Evolutionary conservation across 1,284 basidiomycete genomes (phyloP).

Genomic region (Austroboletus niveus): DNA sequence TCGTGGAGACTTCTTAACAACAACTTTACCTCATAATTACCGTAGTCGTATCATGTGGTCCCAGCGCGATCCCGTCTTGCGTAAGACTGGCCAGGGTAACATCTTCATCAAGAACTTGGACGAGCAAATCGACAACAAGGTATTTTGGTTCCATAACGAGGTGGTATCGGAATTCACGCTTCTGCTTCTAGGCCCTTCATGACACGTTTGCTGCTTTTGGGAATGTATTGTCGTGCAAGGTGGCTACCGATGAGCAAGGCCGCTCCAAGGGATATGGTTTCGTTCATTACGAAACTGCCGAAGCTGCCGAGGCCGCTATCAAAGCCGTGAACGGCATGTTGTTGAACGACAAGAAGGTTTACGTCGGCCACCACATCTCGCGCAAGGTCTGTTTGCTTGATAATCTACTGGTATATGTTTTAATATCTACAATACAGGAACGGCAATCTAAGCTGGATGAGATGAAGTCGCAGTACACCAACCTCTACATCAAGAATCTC

Average conservation of each 20-base stretch:
- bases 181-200: slow-evolving; percentile 77
- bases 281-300: slow-evolving; percentile 98
- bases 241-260: slow-evolving; percentile 92
- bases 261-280: slow-evolving; percentile 97
- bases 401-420: neutral
- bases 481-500: slow-evolving; percentile 98
- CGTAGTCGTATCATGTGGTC: slow-evolving; percentile 99
- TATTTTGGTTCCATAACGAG: slow-evolving; percentile 24
- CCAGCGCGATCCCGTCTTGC: slow-evolving; percentile 98
- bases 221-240: slow-evolving; percentile 99
- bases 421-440: slow-evolving; percentile 50
- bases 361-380: slow-evolving; percentile 96
- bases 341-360: slow-evolving; percentile 99
- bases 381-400: slow-evolving; percentile 68
- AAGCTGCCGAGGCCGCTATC: slow-evolving; percentile 95
- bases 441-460: slow-evolving; percentile 98
- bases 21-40: slow-evolving; percentile 2
- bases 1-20: neutral
- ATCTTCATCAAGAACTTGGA: slow-evolving; percentile 99
- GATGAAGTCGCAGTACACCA: slow-evolving; percentile 95
- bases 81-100: slow-evolving; percentile 99
- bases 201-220: slow-evolving; percentile 99
- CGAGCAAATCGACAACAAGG: slow-evolving; percentile 99
- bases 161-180: slow-evolving; percentile 2
- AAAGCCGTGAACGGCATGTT: slow-evolving; percentile 99